phyloP scores from a whole-genome alignment of 345 rosid species.

The Raphanus sativus region DNA sequence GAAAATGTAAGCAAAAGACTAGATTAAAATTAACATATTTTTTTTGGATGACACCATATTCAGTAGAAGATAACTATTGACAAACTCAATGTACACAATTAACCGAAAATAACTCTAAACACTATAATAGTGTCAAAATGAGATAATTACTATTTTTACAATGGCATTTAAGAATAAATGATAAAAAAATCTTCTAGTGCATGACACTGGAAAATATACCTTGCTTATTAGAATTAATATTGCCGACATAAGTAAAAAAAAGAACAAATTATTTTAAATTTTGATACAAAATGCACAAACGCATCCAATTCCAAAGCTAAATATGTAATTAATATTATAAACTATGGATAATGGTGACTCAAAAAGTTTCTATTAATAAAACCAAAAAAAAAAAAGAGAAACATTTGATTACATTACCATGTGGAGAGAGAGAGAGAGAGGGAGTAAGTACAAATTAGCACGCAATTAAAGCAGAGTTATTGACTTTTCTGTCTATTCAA shows the following conservation, averaged over 20 bases:
- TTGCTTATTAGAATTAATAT: background rate
- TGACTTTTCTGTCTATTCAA: conserved; percentile 25
- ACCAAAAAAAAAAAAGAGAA: background rate
- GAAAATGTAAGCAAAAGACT: conserved; percentile 4
- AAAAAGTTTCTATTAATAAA: background rate
- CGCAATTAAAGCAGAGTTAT: conserved; percentile 23
- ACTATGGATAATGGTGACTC: background rate
- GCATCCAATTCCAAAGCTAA: conserved; percentile 29
- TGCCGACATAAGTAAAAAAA: background rate
- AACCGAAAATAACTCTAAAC: background rate
- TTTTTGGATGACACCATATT: background rate
- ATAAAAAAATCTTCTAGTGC: background rate
- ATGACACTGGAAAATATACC: background rate
- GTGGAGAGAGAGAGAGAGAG: background rate
- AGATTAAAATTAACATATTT: background rate
- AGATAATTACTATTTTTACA: background rate
- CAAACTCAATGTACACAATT: background rate
- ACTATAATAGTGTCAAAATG: background rate
- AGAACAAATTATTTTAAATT: background rate
- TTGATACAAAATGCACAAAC: background rate
- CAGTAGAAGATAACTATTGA: conserved; percentile 15
- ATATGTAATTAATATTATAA: background rate
- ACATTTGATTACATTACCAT: conserved; percentile 3
- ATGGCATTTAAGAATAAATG: background rate
- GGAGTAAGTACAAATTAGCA: conserved; percentile 18